These are phyloP conservation scores for Blumeriella jaapii DNA, from an alignment of 2,329 filamentous ascomycete species.

Conservation along the genomic window DNA sequence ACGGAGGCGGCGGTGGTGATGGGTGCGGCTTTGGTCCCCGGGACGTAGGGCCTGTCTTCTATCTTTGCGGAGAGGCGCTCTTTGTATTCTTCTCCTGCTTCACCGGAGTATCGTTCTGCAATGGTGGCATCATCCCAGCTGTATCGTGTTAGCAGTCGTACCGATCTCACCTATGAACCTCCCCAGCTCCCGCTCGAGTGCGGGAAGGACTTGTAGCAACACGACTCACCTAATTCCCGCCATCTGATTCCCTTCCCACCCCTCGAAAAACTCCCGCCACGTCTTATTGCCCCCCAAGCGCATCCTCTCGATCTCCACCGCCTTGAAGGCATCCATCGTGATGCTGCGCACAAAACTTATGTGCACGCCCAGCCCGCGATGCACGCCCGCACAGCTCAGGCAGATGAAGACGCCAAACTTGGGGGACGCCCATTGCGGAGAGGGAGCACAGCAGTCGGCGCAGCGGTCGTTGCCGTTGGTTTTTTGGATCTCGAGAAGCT, in stretches of 20 bases:
- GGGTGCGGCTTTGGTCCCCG: slow-evolving; percentile 44
- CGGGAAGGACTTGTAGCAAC: background rate
- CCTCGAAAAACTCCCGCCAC: slow-evolving; percentile 81
- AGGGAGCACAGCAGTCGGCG: slow-evolving; percentile 91
- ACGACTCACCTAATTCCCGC: slow-evolving; percentile 38
- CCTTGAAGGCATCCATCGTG: slow-evolving; percentile 98
- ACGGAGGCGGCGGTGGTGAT: slow-evolving; percentile 6
- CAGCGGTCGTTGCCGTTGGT: slow-evolving; percentile 79
- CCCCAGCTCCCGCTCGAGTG: background rate
- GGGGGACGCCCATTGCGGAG: slow-evolving; percentile 93
- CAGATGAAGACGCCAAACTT: slow-evolving; percentile 99
- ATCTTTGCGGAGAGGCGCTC: slow-evolving; percentile 79
- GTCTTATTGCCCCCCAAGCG: slow-evolving; percentile 78
- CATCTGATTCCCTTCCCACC: slow-evolving; percentile 53
- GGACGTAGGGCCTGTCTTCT: slow-evolving; percentile 77
- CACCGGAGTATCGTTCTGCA: slow-evolving; percentile 78
- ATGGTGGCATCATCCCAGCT: slow-evolving; percentile 74
- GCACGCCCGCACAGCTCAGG: slow-evolving; percentile 86
- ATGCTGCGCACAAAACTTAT: slow-evolving; percentile 97
- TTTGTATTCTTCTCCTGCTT: slow-evolving; percentile 91
- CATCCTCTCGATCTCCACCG: slow-evolving; percentile 87
- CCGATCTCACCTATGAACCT: background rate
- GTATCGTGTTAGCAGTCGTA: background rate
- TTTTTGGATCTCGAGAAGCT: slow-evolving; percentile 89
- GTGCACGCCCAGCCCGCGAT: slow-evolving; percentile 90